Conservation (phyloP, 768 basidiomycete species). For the Termitomyces sp. region DNA sequence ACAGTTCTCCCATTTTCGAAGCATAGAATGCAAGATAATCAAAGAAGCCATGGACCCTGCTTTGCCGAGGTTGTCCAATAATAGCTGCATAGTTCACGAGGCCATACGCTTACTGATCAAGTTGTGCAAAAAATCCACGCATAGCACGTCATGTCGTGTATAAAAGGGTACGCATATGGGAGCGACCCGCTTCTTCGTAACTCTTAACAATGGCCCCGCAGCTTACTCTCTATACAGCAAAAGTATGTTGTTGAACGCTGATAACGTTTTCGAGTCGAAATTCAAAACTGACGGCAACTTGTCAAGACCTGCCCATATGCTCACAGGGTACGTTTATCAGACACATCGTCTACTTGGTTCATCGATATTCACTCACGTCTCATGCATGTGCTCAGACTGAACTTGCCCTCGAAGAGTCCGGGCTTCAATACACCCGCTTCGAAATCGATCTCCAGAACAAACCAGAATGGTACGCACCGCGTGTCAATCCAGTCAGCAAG, state of each 20-base stretch:
- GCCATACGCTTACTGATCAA: slow-evolving; percentile 1
- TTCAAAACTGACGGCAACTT: background rate
- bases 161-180: background rate
- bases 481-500: slow-evolving; percentile 67
- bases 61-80: background rate
- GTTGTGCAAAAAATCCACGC: background rate
- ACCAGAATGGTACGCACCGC: slow-evolving; percentile 64
- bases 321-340: slow-evolving; percentile 41
- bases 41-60: too few species aligned
- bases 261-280: background rate
- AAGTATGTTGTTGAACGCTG: slow-evolving; percentile 3
- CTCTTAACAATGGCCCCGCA: slow-evolving; percentile 1
- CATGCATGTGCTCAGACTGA: background rate
- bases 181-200: background rate
- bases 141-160: background rate
- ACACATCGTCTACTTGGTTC: background rate
- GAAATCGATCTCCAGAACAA: slow-evolving; percentile 64
- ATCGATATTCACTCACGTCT: too few species aligned
- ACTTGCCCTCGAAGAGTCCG: slow-evolving; percentile 45
- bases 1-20: too few species aligned
- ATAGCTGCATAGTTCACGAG: background rate
- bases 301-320: slow-evolving; percentile 55
- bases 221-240: slow-evolving; percentile 12
- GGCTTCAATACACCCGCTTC: slow-evolving; percentile 43
- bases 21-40: too few species aligned